Evolutionary conservation across 352 stramenopile species (phyloP), one percentile per base, ranked within the genome.

Genomic region (Peronospora destructor): DNA sequence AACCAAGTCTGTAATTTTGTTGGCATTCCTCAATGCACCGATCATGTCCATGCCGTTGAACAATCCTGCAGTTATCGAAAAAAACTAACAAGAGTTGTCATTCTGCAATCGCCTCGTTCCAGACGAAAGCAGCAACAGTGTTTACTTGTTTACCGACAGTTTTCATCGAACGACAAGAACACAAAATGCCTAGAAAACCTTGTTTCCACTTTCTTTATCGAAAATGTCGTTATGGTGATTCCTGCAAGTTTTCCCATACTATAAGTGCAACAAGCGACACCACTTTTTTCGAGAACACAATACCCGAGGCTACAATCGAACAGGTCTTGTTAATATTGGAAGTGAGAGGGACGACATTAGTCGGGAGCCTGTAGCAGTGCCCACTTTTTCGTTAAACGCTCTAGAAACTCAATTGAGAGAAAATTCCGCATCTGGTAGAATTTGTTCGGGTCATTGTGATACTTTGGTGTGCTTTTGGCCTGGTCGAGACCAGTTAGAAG

Each of bases 361-460:
- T 7, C 13, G 1, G 1, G 37, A 37, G 12, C 25, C 19, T n/a
- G 42, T 36, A 4, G 4, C 17, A 8, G 16, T 21, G 11, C 7
- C 41, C 0, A 43, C 60, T 10, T 73, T 68, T 40, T 65, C 60
- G 9, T 9, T 71, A 1, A 11, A 35, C n/a, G 41, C 37, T 8
- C 37, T 68, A 1, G 35, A 62, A 21, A 44, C 16, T 7, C 57
- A 61, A 36, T 41, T 73, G 25, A 21, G 6, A 5, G 30, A 61
- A 8, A 63, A 73, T 25, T 32, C 71, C 23, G 13, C 12, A 33
- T 53, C 52, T 0, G 36, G 61, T 19, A 17, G 36, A 2, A 38
- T 61, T 23, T 62, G 57, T 49, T 66, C 49, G 3, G 23, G 49
- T n/a, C 40, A 54, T 56, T 65, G 56, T 6, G 64, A 73, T 41